These are phyloP conservation scores for Amaranthus hypochondriacus DNA, from an alignment of 148 eudicot genomes.

Conservation along the genomic window DNA sequence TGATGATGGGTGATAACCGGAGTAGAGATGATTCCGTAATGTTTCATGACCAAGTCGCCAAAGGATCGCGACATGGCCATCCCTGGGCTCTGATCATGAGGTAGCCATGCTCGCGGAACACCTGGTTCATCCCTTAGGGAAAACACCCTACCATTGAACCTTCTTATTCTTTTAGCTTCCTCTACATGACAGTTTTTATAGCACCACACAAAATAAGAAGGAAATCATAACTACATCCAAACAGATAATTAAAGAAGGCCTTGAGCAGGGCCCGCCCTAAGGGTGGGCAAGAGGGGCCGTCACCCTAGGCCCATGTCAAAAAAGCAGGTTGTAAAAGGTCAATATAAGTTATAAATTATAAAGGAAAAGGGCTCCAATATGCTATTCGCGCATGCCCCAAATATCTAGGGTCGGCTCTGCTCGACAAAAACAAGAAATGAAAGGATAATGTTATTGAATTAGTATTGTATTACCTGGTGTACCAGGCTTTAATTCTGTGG, in stretches of 20 bases:
- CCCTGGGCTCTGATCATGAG: constrained; percentile 64
- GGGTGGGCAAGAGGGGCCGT: neutral
- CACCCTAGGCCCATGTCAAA: neutral
- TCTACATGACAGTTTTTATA: constrained; percentile 26
- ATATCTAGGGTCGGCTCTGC: neutral
- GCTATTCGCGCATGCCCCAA: neutral
- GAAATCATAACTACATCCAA: neutral
- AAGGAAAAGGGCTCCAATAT: no score
- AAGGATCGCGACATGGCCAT: constrained; percentile 94
- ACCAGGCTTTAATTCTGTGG: constrained; percentile 77
- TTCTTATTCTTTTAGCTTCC: constrained; percentile 69
- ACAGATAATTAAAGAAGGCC: neutral
- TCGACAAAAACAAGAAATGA: constrained; percentile 2
- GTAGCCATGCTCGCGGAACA: constrained; percentile 80
- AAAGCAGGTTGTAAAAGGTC: neutral
- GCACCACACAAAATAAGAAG: neutral
- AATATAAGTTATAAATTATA: neutral
- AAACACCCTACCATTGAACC: constrained; percentile 71
- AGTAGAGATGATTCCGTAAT: constrained; percentile 66
- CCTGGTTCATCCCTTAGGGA: constrained; percentile 76
- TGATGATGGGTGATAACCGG: constrained; percentile 64
- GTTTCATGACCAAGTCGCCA: constrained; percentile 75
- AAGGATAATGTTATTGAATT: neutral
- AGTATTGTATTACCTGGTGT: constrained; percentile 51
- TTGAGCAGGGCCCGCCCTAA: neutral